These are phyloP conservation scores for Exophiala sideris DNA, from an alignment of 2,329 filamentous ascomycete genomes.

Conservation along the genomic window DNA sequence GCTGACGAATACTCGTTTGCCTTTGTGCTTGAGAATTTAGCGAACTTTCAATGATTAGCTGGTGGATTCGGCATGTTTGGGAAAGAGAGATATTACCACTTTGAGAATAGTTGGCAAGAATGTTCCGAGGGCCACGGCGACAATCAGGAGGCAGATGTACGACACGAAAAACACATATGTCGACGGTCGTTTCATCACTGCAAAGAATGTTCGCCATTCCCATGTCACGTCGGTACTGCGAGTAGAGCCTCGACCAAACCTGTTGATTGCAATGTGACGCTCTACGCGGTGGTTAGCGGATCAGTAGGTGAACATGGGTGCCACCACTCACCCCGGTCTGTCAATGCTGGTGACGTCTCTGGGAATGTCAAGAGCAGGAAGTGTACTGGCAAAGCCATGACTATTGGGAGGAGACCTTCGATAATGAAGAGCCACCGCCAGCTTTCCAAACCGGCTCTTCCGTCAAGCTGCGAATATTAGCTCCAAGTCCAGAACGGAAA, in stretches of 20 bases:
- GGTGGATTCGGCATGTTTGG: background rate
- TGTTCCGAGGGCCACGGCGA: constrained; percentile 26
- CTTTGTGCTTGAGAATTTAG: constrained; percentile 22
- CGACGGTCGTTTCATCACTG: constrained; percentile 26
- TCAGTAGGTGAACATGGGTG: background rate
- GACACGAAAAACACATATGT: constrained; percentile 28
- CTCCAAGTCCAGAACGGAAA: constrained; percentile 3
- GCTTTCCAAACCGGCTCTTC: constrained; percentile 8
- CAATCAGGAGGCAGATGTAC: constrained; percentile 25
- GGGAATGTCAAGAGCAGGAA: constrained; percentile 28
- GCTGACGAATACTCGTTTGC: constrained; percentile 27
- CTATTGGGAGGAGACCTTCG: constrained; percentile 24
- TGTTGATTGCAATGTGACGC: constrained; percentile 27
- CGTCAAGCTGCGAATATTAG: constrained; percentile 33
- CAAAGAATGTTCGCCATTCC: constrained; percentile 23
- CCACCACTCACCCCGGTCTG: constrained; percentile 19
- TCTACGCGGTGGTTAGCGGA: constrained; percentile 7
- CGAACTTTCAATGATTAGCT: constrained; percentile 16
- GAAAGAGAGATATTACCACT: constrained; percentile 5
- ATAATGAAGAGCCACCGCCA: constrained; percentile 29
- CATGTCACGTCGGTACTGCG: constrained; percentile 25
- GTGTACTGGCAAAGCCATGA: constrained; percentile 21
- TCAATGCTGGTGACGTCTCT: constrained; percentile 22
- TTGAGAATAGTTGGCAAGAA: constrained; percentile 28
- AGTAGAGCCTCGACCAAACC: constrained; percentile 25